Base-by-base conservation (phyloP, 768 basidiomycete genomes). In the Collybia sordida region DNA sequence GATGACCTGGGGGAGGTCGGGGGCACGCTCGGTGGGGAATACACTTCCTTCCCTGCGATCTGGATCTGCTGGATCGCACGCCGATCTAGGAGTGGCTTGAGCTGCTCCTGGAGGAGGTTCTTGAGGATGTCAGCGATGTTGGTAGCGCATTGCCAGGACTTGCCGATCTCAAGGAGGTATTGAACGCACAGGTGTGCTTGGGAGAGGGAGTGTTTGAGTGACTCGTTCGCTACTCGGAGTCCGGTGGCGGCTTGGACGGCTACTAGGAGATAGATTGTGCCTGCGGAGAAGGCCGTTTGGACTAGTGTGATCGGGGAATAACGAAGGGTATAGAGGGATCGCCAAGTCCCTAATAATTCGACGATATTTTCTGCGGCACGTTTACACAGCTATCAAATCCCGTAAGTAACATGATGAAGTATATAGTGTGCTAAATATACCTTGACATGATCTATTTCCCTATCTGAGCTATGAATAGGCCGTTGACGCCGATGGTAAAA, bases 241-340 rank as follows among this genome's bases (percentile, higher is more conserved):
- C 73, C 70, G 22, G 75, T 72, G n/a, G 71, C 72, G 1, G 81
- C 78, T 59, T 80, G 77, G 49, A 81, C 74, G 15, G 80, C 79
- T 17, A 71, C 69, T 35, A 83, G 70, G 14, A 84, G 72, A 56
- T 75, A 82, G 6, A 82, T 72, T 3, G 81, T 84, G 14, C 82
- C 83, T 1, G 82, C 80, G 4, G 78, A 77, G 64, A 83, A 85
- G 17, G 77, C 66, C 27, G 77, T 72, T 61, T 85, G 83, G 17
- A 80, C 71, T 35, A 82, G 64, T 11, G 81, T 80, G 50, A 84
- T 74, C 3, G 82, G 79, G n/a, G 72, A 71, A 55, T 77, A 83
- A 19, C 83, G 79, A 17, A 86, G 67, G 0, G 72, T 71, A 55
- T 83, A 84, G n/a, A 77, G 70, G 9, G 64, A 57, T 27, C 76